phyloP scores from a whole-genome alignment of 2,329 filamentous ascomycete genomes.

The Orbilia oligospora region DNA sequence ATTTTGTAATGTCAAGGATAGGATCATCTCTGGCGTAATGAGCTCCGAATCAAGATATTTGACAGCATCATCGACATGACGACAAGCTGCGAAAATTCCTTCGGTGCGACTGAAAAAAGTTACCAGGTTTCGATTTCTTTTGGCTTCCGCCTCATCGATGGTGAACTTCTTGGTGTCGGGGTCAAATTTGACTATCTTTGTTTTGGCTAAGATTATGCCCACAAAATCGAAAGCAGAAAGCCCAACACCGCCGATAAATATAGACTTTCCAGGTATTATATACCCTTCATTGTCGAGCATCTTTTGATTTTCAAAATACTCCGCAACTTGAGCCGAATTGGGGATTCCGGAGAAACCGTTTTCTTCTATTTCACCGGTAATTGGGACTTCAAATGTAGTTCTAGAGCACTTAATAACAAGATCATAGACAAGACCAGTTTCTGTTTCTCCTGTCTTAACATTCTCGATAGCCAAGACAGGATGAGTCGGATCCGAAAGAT shows the following conservation, averaged over 20 bases:
- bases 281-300: neutral
- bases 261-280: constrained; percentile 4
- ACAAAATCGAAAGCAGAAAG: constrained; percentile 23
- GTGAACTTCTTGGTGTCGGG: constrained; percentile 6
- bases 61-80: neutral
- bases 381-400: constrained; percentile 16
- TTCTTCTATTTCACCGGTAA: neutral
- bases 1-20: constrained; percentile 9
- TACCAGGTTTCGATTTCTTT: neutral
- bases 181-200: constrained; percentile 16
- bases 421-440: constrained; percentile 5
- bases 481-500: neutral
- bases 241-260: constrained; percentile 4
- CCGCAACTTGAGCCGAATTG: neutral
- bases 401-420: constrained; percentile 26
- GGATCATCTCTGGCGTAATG: constrained; percentile 13
- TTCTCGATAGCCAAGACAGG: neutral
- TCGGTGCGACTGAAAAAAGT: constrained; percentile 17
- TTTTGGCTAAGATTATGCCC: constrained; percentile 13
- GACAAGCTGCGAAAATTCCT: neutral
- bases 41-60: neutral
- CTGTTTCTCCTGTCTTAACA: neutral
- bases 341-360: constrained; percentile 11
- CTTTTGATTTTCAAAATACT: neutral
- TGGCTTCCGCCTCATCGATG: constrained; percentile 13